Evolutionary conservation across 192 early-diverging fungal species (phyloP).

Genomic region (Podila minutissima): DNA sequence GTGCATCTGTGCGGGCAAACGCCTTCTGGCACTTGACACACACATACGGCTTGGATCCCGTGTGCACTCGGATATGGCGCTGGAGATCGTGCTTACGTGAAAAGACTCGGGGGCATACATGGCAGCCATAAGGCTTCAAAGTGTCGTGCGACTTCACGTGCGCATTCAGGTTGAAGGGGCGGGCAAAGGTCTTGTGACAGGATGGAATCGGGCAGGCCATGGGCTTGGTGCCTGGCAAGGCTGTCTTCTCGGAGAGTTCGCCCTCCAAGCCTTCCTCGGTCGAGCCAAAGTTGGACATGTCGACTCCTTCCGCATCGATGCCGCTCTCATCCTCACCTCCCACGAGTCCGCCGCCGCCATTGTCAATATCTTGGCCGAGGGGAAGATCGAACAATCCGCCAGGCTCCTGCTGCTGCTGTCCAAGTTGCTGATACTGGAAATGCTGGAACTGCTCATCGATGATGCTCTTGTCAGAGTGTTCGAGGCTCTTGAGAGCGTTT

Average conservation of each 20-base stretch:
- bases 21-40: slow-evolving; percentile 73
- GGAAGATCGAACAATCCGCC: slow-evolving; percentile 27
- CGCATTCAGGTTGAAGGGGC: slow-evolving; percentile 72
- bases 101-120: slow-evolving; percentile 72
- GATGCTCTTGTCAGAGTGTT: slow-evolving; percentile 3
- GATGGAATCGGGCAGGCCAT: slow-evolving; percentile 63
- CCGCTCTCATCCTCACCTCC: slow-evolving; percentile 1
- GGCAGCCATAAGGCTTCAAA: slow-evolving; percentile 69
- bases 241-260: not conserved
- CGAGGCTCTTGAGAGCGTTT: slow-evolving; percentile 26
- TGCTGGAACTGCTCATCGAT: not conserved
- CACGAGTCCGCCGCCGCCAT: not conserved
- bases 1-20: slow-evolving; percentile 83
- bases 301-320: slow-evolving; percentile 19
- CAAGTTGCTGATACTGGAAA: not conserved
- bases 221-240: slow-evolving; percentile 23
- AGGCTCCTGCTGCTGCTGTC: slow-evolving; percentile 7
- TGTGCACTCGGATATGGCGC: slow-evolving; percentile 73
- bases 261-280: slow-evolving; percentile 1
- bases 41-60: slow-evolving; percentile 73
- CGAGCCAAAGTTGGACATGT: slow-evolving; percentile 3
- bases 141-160: slow-evolving; percentile 69
- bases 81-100: slow-evolving; percentile 83
- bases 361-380: slow-evolving; percentile 9
- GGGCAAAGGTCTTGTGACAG: slow-evolving; percentile 71